Evolutionary conservation across 106 monocot species (phyloP).

Genomic region (Platanthera zijinensis): DNA sequence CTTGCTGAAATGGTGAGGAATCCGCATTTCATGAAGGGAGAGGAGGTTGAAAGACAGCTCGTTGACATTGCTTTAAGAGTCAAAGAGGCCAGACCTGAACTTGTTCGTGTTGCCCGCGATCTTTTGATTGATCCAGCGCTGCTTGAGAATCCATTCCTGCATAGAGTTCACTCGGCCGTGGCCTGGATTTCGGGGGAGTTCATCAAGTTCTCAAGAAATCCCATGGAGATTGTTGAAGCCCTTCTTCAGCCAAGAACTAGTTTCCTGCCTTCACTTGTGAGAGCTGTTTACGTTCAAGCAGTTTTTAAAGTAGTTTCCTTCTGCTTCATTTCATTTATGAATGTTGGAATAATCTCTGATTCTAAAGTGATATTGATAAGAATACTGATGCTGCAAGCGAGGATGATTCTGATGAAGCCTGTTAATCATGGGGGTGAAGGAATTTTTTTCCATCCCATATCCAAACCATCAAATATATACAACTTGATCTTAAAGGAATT

Average conservation of each 20-base stretch:
- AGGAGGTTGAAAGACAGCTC: conserved; percentile 76
- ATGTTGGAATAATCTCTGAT: conserved; percentile 18
- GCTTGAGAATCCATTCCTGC: conserved; percentile 63
- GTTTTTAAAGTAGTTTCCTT: conserved; percentile 67
- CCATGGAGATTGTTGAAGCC: conserved; percentile 75
- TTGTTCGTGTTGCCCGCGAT: conserved; percentile 59
- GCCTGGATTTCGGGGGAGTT: conserved; percentile 91
- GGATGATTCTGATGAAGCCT: background rate
- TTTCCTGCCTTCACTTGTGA: conserved; percentile 58
- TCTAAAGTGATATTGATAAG: conserved; percentile 10
- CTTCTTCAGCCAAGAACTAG: conserved; percentile 70
- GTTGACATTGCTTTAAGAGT: conserved; percentile 84
- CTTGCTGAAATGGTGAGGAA: conserved; percentile 71
- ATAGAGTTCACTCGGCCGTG: conserved; percentile 53
- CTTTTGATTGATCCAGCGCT: conserved; percentile 84
- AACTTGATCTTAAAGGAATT: conserved; percentile 52
- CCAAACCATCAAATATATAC: too few relatives aligned
- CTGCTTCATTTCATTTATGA: conserved; percentile 39
- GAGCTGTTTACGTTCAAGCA: conserved; percentile 86
- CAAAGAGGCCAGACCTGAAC: conserved; percentile 69
- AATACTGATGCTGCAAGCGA: conserved; percentile 14
- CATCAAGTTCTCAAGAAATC: conserved; percentile 63
- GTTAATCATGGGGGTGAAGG: conserved; percentile 17
- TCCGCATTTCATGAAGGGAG: conserved; percentile 57
- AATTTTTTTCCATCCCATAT: conserved; percentile 22